Base-by-base conservation (phyloP, 1,284 basidiomycete genomes). In the Ganoderma leucocontextum region DNA sequence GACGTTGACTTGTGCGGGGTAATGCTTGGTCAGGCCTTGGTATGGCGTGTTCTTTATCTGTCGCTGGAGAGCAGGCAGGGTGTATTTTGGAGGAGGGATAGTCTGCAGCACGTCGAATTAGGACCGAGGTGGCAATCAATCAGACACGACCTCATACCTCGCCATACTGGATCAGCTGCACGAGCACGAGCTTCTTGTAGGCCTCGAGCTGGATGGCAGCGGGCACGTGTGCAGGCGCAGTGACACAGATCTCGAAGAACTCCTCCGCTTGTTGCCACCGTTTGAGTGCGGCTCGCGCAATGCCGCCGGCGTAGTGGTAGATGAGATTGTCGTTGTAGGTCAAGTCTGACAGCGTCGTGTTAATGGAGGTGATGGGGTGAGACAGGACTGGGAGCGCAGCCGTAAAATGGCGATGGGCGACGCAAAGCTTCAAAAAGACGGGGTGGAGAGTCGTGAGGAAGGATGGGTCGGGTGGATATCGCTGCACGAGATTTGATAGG, bases 121-220 rank as follows among this genome's bases (percentile, higher is more conserved):
- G 25, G 33, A 33, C 9, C 19, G 15, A 25, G 15, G 2, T 3
- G 19, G 29, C 7, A 25, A 15, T 12, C 5, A 4, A 22, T 52
- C 19, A 53, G 35, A 25, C 22, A 35, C 41, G 9, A 1, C 25
- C 13, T 67, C 82, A 39, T 39, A 91, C 90, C 82, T 89, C 88
- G 44, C 94, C 95, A 68, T 89, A 84, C 17, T 86, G 81, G 62
- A 96, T 91, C 35, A 96, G 80, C 75, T 95, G 93, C 8, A 94
- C 85, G 6, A 96, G 82, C 9, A 87, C 80, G 49, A 94, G 81
- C 80, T 95, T 95, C 83, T 96, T 96, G 76, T 92, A 83, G 0
- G 95, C 95, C 74, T 96, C 95, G 73, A 95, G 78, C 77, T 97
- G 95, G 7, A 96, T 83, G 3, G 91, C 89, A 1, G 89, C 86